Evolutionary conservation across 1,139 yeast genomes (phyloP), one percentile per base, ranked within the genome.

Genomic region (Geotrichum fermentans): DNA sequence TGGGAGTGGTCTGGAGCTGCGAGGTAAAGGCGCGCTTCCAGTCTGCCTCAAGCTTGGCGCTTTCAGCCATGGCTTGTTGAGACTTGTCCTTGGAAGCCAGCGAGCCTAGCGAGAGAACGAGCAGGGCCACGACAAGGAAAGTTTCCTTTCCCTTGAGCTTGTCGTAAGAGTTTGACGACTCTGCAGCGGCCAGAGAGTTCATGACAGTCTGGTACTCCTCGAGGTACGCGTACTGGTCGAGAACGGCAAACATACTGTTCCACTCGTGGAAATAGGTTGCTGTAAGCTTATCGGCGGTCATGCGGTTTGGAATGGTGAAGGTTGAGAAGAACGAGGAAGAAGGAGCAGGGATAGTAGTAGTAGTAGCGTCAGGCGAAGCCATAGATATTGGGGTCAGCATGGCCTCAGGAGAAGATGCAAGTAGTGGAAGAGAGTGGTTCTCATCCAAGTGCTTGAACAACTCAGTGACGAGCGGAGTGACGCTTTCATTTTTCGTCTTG

Each of bases 181-280:
- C 54, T 1, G 51, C 51, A 16, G 42, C 14, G 28, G 54, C 40
- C 8, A 51, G 46, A 5, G 22, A 47, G 22, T 51, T 51, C 50
- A 59, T 68, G 45, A 80, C 75, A 38, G 69, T 70, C 29, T 71
- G 63, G 59, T 84, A 87, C 56, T 78, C 78, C 29, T 72, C 69
- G 60, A 83, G 70, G 59, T 87, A 87, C 4, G 78, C 72, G 43
- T 77, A 76, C 58, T 80, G 79, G 62, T 85, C 86, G 47, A 88
- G 62, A 10, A 86, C 73, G 0, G 96, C 94, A 38, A 83, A 72
- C 14, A 79, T 67, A 39, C 76, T 73, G 32, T 87, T 83, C 95
- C 96, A 89, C 54, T 83, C 84, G 55, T 80, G 82, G 67, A 87
- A 88, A 63, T 78, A 89, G 1, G 76, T 64, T 52, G 65, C 52